Evolutionary conservation across 768 basidiomycete species (phyloP), one percentile per base, ranked within the genome.

Genomic region (Auricularia heimuer): DNA sequence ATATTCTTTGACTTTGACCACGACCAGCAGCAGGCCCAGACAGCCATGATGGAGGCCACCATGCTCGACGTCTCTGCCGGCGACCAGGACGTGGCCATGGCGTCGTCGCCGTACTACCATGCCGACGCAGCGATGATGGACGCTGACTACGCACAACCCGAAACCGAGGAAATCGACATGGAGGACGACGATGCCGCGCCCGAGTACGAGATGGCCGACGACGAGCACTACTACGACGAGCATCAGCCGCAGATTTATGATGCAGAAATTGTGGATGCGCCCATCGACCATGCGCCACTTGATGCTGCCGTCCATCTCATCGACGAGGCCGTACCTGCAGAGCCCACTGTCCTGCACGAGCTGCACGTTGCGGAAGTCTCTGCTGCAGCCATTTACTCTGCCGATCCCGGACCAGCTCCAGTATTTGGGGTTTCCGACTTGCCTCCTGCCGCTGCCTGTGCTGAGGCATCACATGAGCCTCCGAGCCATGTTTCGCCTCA

Each of bases 131-230:
- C 12, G 10, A 60, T 60, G 56, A 24, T 24, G 24, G 56, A 60
- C 56, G 21, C 21, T 10, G 29, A 60, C 56, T 24, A 33, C 6
- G 16, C 47, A 6, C 56, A 60, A 29, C 56, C 14, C 24, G 56
- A 60, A 10, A 24, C 14, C 7, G 56, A 29, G 14, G 34, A 33
- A 1, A 35, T 35, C 8, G 56, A 60, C 56, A 24, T 14, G 24
- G 29, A 29, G 29, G 29, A 60, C 56, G 14, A 12, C 29, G 29
- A 18, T 29, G 56, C 6, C 56, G 14, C 21, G 24, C 29, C 56
- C 24, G 56, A 60, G 29, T 29, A 60, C 56, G 56, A 60, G 56
- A 60, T 60, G 56, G 24, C 24, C 56, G 56, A 60, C 56, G 56
- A 24, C 56, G 24, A 51, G 7, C 8, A 10, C 34, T 60, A 60